These are phyloP conservation scores for Fusarium sulawesiense DNA, from an alignment of 2,329 filamentous ascomycete species.

Conservation along the genomic window DNA sequence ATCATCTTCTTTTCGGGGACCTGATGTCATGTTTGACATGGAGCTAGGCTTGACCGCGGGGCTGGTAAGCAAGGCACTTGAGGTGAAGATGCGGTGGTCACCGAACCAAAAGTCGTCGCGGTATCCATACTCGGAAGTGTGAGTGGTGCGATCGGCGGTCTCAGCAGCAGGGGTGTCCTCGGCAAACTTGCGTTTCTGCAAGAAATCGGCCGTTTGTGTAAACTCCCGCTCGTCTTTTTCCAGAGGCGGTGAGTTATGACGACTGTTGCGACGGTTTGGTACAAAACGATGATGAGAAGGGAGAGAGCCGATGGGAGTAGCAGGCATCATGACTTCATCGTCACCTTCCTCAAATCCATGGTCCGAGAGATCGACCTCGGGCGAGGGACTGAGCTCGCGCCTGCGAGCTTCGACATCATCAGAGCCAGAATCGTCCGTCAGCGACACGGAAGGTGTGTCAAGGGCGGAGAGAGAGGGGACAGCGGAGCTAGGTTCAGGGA, in stretches of 20 bases:
- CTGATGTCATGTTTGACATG: constrained; percentile 41
- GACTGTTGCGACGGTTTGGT: constrained; percentile 56
- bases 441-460: constrained; percentile 85
- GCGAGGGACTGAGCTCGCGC: constrained; percentile 84
- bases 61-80: constrained; percentile 63
- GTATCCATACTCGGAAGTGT: constrained; percentile 50
- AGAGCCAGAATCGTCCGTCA: constrained; percentile 62
- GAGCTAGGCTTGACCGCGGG: constrained; percentile 61
- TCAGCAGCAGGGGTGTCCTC: constrained; percentile 53
- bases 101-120: constrained; percentile 67
- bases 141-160: constrained; percentile 45
- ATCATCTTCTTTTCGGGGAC: constrained; percentile 53
- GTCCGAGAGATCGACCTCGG: constrained; percentile 90
- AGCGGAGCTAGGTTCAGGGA: constrained; percentile 65
- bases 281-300: constrained; percentile 59
- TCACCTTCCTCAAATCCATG: constrained; percentile 84
- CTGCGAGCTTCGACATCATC: constrained; percentile 79
- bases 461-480: constrained; percentile 58
- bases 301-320: constrained; percentile 73
- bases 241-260: constrained; percentile 86
- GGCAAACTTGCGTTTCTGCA: constrained; percentile 74
- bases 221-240: constrained; percentile 98
- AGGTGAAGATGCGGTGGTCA: constrained; percentile 53
- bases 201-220: constrained; percentile 89
- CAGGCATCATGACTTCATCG: constrained; percentile 68